Conservation (phyloP, 768 basidiomycete genomes). For the Hirschioporus abietinus region DNA sequence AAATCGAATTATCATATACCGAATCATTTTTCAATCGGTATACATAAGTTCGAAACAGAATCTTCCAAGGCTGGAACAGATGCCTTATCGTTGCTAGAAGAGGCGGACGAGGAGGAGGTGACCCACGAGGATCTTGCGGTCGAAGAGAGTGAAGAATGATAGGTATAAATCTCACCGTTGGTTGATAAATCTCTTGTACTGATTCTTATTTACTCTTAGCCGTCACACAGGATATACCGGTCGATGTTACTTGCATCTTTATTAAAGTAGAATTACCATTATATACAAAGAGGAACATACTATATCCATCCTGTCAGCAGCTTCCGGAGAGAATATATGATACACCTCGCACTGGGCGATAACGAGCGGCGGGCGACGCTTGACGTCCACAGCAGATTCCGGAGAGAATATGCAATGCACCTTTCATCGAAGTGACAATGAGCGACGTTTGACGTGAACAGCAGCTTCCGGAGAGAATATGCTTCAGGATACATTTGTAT, state of each 20-base stretch:
- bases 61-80: conserved; percentile 2
- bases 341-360: too few relatives aligned
- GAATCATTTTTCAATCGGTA: conserved; percentile 14
- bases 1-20: conserved; percentile 14
- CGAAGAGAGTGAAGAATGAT: conserved; percentile 6
- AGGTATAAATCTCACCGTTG: conserved; percentile 8
- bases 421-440: too few relatives aligned
- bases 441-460: too few relatives aligned
- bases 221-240: too few relatives aligned
- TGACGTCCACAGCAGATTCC: too few relatives aligned
- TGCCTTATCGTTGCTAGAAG: conserved; percentile 4
- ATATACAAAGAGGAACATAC: too few relatives aligned
- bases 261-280: too few relatives aligned
- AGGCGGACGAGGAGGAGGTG: conserved; percentile 1
- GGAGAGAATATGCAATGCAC: too few relatives aligned
- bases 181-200: conserved; percentile 5
- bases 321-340: not conserved
- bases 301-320: not conserved
- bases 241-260: too few relatives aligned
- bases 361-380: too few relatives aligned
- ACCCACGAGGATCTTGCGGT: conserved; percentile 5
- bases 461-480: conserved; percentile 2
- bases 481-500: not conserved
- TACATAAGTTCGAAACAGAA: conserved; percentile 7
- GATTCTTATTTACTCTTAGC: too few relatives aligned